phyloP scores from a whole-genome alignment of 2,329 filamentous ascomycete species.

The Pseudogymnoascus sp. region DNA sequence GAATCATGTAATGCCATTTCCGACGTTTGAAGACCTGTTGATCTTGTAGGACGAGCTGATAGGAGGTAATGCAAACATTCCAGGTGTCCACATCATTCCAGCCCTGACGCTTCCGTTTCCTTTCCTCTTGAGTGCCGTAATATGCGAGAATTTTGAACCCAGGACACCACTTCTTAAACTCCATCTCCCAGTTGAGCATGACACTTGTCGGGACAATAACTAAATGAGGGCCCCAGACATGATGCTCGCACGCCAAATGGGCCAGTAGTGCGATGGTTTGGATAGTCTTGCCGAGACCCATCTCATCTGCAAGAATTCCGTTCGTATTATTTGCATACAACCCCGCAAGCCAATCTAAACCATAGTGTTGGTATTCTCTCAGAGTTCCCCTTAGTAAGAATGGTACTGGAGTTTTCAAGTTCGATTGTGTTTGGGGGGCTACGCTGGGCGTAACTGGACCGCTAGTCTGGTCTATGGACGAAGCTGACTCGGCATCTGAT shows the following conservation, averaged over 20 bases:
- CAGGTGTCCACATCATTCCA: constrained; percentile 92
- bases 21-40: constrained; percentile 88
- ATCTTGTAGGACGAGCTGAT: constrained; percentile 91
- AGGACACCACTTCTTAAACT: constrained; percentile 98
- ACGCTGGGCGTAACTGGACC: constrained; percentile 30
- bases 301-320: constrained; percentile 94
- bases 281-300: constrained; percentile 97
- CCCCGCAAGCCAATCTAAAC: constrained; percentile 93
- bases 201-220: constrained; percentile 97
- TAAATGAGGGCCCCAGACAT: constrained; percentile 92
- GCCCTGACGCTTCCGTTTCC: constrained; percentile 80
- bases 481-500: constrained; percentile 29
- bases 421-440: constrained; percentile 32
- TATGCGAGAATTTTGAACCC: constrained; percentile 98
- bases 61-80: constrained; percentile 97
- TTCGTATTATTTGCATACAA: constrained; percentile 90
- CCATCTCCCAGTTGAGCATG: constrained; percentile 99
- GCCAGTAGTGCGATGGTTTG: constrained; percentile 93
- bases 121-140: constrained; percentile 89
- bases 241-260: constrained; percentile 81
- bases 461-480: constrained; percentile 28
- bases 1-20: constrained; percentile 94
- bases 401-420: constrained; percentile 63
- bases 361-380: constrained; percentile 92
- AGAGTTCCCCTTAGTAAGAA: constrained; percentile 80